Evolutionary conservation across 768 basidiomycete species (phyloP).

Genomic region (Phylloporus scabripes): DNA sequence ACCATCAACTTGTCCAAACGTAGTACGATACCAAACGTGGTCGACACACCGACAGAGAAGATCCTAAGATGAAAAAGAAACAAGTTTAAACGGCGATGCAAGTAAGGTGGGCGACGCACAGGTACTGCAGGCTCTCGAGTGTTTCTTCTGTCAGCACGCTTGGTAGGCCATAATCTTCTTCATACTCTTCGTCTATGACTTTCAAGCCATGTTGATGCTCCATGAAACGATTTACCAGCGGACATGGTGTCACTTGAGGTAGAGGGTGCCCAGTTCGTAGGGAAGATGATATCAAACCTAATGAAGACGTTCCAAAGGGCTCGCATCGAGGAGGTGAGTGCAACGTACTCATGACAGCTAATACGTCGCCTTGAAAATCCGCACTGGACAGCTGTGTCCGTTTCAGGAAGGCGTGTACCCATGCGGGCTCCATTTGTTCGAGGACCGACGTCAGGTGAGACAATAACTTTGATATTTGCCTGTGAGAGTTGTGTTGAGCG

Average conservation of each 20-base stretch:
- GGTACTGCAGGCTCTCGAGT: slow-evolving; percentile 70
- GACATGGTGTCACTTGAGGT: slow-evolving; percentile 85
- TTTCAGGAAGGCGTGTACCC: slow-evolving; percentile 71
- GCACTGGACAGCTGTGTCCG: slow-evolving; percentile 72
- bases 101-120: slow-evolving; percentile 44
- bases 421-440: slow-evolving; percentile 66
- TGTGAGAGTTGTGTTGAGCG: slow-evolving; percentile 24
- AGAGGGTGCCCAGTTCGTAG: slow-evolving; percentile 69
- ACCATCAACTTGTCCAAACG: slow-evolving; percentile 75
- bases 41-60: slow-evolving; percentile 58
- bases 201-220: slow-evolving; percentile 52
- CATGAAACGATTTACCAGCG: slow-evolving; percentile 45
- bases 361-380: slow-evolving; percentile 78
- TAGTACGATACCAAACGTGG: slow-evolving; percentile 59
- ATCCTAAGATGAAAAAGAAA: slow-evolving; percentile 1
- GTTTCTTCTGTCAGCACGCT: slow-evolving; percentile 65
- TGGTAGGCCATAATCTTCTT: slow-evolving; percentile 73
- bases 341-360: slow-evolving; percentile 70
- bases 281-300: slow-evolving; percentile 73
- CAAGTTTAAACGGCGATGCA: background rate
- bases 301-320: background rate
- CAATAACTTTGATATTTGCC: slow-evolving; percentile 63
- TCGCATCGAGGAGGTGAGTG: background rate
- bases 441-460: slow-evolving; percentile 71
- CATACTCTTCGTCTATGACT: slow-evolving; percentile 63